A percentile compares a stretch with the other conserved stretches of the same genome.
phyloP scores from a whole-genome alignment of 306 rosid genomes.

The Quercus bicolor region DNA sequence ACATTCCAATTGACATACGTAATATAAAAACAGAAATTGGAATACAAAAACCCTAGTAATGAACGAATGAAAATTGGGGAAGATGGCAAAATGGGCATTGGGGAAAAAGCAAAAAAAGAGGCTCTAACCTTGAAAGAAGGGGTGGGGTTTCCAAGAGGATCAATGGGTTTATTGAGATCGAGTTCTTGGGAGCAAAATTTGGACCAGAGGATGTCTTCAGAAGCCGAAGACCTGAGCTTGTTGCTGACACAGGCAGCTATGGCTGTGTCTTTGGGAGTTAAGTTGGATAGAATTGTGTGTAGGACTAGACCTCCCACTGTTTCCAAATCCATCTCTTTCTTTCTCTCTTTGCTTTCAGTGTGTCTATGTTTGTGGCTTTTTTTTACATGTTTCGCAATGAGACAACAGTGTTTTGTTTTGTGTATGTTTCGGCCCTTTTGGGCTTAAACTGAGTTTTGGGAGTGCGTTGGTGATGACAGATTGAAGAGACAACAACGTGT shows the following conservation, averaged over 20 bases:
- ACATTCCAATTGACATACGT: neutral
- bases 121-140: constrained; percentile 66
- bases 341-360: neutral
- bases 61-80: neutral
- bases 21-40: no score
- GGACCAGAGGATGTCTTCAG: constrained; percentile 69
- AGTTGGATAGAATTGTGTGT: constrained; percentile 41
- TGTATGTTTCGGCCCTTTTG: no score
- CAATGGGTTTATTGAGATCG: constrained; percentile 43
- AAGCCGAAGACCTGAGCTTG: constrained; percentile 47
- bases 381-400: no score
- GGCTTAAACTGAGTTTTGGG: no score
- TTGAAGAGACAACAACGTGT: no score
- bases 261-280: constrained; percentile 53
- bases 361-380: neutral
- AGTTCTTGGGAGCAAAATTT: constrained; percentile 57
- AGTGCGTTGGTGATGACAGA: no score
- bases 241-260: constrained; percentile 55
- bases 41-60: neutral
- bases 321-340: constrained; percentile 48
- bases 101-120: neutral
- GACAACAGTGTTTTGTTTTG: no score
- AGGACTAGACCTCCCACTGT: constrained; percentile 65
- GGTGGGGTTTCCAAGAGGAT: constrained; percentile 50
- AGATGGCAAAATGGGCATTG: no score